phyloP scores from a whole-genome alignment of 495 filamentous ascomycete genomes.

The Talaromyces nanjingensis region DNA sequence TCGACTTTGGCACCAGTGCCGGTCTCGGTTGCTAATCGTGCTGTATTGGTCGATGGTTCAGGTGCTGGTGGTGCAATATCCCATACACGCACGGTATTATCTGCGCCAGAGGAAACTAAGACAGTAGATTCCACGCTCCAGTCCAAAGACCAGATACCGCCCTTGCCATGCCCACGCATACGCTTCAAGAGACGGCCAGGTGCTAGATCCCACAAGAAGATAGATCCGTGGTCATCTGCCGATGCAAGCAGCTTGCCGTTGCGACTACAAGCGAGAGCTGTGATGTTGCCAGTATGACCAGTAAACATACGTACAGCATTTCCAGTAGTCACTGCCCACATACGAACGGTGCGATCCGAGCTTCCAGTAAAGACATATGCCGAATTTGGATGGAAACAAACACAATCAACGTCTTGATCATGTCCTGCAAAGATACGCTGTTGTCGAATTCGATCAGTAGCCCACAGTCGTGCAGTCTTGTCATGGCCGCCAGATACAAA shows the following conservation, averaged over 20 bases:
- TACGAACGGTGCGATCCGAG: conserved; percentile 83
- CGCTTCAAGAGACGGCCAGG: conserved; percentile 78
- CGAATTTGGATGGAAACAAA: conserved; percentile 89
- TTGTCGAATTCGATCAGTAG: conserved; percentile 83
- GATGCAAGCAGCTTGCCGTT: conserved; percentile 83
- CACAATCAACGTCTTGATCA: conserved; percentile 75
- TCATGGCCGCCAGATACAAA: conserved; percentile 84
- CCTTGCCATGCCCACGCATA: conserved; percentile 89
- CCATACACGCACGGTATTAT: conserved; percentile 89
- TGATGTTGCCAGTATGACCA: conserved; percentile 81
- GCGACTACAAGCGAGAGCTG: conserved; percentile 72
- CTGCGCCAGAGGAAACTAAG: conserved; percentile 82
- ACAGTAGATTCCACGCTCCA: conserved; percentile 88
- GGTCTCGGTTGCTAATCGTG: conserved; percentile 52
- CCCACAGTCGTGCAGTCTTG: conserved; percentile 84
- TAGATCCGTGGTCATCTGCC: conserved; percentile 76
- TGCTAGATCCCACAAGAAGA: conserved; percentile 87
- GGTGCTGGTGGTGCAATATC: conserved; percentile 65
- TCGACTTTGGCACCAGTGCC: conserved; percentile 48
- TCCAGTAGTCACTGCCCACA: conserved; percentile 90
- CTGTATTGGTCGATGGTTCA: conserved; percentile 40
- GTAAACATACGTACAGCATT: conserved; percentile 85
- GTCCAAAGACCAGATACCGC: conserved; percentile 85
- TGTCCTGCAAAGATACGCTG: conserved; percentile 86
- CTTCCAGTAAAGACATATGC: conserved; percentile 88